These are phyloP conservation scores for Paraphoma sp. DNA, from an alignment of 2,329 filamentous ascomycete species.

Conservation along the genomic window DNA sequence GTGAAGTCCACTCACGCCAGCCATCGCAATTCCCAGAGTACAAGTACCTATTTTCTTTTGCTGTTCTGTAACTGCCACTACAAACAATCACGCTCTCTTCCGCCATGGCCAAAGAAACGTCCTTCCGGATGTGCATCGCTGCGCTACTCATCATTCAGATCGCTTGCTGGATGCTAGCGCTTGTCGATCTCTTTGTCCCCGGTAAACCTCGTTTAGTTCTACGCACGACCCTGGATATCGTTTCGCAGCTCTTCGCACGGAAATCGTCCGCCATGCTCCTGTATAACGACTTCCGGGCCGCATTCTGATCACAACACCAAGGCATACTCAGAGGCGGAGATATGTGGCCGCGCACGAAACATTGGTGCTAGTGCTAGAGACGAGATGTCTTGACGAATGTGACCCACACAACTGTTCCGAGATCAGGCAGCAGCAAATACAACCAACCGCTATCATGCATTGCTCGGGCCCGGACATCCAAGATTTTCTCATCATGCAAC, in stretches of 20 bases:
- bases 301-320: not conserved
- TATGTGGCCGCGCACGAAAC: no score
- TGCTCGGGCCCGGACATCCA: no score
- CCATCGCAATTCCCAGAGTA: not conserved
- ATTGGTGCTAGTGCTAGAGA: not conserved
- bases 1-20: conserved; percentile 1
- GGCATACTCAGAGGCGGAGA: not conserved
- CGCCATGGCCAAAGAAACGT: conserved; percentile 33
- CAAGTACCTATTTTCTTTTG: not conserved
- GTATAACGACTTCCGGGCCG: conserved; percentile 24
- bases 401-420: no score
- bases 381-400: not conserved
- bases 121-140: conserved; percentile 37
- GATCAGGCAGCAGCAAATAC: no score
- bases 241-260: conserved; percentile 23
- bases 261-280: conserved; percentile 24
- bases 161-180: conserved; percentile 38
- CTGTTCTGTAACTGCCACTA: not conserved
- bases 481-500: no score
- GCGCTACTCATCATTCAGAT: conserved; percentile 40
- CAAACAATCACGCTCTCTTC: not conserved
- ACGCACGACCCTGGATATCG: conserved; percentile 23
- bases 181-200: conserved; percentile 39
- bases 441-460: no score
- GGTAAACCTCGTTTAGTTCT: conserved; percentile 33